phyloP scores from a whole-genome alignment of 345 rosid species.

The Citrus australasica region DNA sequence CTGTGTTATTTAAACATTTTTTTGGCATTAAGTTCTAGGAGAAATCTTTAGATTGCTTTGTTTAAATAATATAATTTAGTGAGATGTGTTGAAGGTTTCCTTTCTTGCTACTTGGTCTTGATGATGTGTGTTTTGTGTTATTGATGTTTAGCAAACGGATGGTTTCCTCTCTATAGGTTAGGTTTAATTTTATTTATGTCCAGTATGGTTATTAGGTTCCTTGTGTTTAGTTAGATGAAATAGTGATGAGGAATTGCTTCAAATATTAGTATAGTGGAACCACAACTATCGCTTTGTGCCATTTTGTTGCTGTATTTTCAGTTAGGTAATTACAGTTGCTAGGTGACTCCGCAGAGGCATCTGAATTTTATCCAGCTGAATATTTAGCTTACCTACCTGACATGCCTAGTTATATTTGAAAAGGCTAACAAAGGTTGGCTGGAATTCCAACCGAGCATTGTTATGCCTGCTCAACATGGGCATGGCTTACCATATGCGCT shows the following conservation, averaged over 20 bases:
- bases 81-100: neutral
- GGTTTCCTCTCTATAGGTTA: neutral
- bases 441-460: neutral
- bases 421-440: neutral
- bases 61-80: neutral
- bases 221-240: neutral
- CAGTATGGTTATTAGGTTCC: neutral
- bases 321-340: neutral
- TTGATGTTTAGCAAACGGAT: neutral
- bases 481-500: neutral
- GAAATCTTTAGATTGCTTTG: neutral
- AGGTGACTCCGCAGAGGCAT: neutral
- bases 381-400: neutral
- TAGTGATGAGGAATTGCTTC: neutral
- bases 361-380: slow-evolving; percentile 1
- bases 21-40: neutral
- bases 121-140: neutral
- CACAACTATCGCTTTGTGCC: neutral
- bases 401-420: neutral
- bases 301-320: neutral
- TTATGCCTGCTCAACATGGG: neutral
- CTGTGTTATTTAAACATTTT: neutral
- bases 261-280: neutral
- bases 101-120: neutral
- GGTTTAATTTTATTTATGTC: neutral